phyloP scores from a whole-genome alignment of 768 basidiomycete genomes.

The Tylopilus rubrobrunneus region DNA sequence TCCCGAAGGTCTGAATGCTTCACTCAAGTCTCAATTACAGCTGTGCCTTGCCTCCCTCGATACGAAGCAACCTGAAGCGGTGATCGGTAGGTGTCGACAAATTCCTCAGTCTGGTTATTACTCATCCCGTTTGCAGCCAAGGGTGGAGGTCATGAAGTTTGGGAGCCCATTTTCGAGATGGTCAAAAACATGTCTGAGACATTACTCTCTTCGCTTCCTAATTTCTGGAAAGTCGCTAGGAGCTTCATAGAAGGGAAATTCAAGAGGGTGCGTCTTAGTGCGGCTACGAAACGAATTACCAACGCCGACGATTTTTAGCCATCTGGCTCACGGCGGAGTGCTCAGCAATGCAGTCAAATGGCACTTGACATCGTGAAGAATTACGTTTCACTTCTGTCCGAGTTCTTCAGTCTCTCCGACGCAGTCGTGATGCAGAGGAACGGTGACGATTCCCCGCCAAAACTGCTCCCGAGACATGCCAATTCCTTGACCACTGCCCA shows the following conservation, averaged over 20 bases:
- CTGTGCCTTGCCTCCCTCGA: slow-evolving; percentile 57
- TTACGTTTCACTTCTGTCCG: slow-evolving; percentile 79
- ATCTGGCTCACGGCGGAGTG: slow-evolving; percentile 65
- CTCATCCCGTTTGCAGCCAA: slow-evolving; percentile 44
- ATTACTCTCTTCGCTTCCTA: slow-evolving; percentile 79
- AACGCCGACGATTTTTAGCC: slow-evolving; percentile 20
- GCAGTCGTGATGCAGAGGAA: slow-evolving; percentile 58
- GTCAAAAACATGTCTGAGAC: slow-evolving; percentile 86
- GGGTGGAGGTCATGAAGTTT: slow-evolving; percentile 69
- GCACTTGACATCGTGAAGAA: slow-evolving; percentile 81
- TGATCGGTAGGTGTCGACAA: slow-evolving; percentile 45
- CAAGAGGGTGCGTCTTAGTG: slow-evolving; percentile 57
- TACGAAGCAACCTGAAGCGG: slow-evolving; percentile 55
- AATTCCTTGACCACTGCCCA: slow-evolving; percentile 81
- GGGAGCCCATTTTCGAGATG: slow-evolving; percentile 75
- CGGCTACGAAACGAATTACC: background rate
- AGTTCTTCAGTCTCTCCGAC: slow-evolving; percentile 83
- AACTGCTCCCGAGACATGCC: slow-evolving; percentile 66
- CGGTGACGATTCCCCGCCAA: slow-evolving; percentile 39
- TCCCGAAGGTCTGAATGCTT: slow-evolving; percentile 38
- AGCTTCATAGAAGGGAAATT: slow-evolving; percentile 92
- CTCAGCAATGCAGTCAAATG: slow-evolving; percentile 82
- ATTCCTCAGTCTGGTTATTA: background rate
- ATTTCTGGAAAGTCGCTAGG: slow-evolving; percentile 90
- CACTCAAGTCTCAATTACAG: slow-evolving; percentile 57